These are phyloP conservation scores for Termitomyces sp. DNA, from an alignment of 768 basidiomycete genomes.

Conservation along the genomic window DNA sequence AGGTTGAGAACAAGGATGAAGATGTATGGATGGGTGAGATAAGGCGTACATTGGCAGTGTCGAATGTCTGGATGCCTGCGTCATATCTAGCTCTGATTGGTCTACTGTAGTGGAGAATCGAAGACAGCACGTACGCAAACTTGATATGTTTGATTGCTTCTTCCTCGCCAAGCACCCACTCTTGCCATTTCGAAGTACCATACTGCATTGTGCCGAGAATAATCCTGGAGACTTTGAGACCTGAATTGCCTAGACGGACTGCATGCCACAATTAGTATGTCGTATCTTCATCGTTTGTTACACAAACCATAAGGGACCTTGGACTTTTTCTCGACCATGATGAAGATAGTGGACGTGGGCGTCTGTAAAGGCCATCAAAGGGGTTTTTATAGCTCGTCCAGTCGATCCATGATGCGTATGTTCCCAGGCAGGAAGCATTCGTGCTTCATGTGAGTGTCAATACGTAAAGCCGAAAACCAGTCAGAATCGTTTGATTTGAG, in stretches of 20 bases:
- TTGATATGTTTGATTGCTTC: constrained; percentile 44
- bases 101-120: no score
- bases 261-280: not conserved
- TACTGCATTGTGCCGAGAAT: constrained; percentile 65
- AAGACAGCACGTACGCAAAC: no score
- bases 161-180: constrained; percentile 40
- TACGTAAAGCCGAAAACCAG: no score
- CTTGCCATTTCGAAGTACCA: constrained; percentile 45
- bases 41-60: no score
- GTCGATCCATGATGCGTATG: not conserved
- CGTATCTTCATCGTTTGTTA: not conserved
- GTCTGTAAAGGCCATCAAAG: not conserved
- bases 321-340: not conserved
- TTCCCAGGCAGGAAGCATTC: no score
- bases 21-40: no score
- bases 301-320: not conserved
- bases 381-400: not conserved
- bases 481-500: no score
- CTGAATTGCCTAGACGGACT: constrained; percentile 48
- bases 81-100: no score
- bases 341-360: not conserved
- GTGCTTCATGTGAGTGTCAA: no score
- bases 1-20: no score
- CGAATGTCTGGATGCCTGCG: no score
- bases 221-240: constrained; percentile 58